Evolutionary conservation across 2,329 filamentous ascomycete genomes (phyloP).

Genomic region (Neonectria ditissima): DNA sequence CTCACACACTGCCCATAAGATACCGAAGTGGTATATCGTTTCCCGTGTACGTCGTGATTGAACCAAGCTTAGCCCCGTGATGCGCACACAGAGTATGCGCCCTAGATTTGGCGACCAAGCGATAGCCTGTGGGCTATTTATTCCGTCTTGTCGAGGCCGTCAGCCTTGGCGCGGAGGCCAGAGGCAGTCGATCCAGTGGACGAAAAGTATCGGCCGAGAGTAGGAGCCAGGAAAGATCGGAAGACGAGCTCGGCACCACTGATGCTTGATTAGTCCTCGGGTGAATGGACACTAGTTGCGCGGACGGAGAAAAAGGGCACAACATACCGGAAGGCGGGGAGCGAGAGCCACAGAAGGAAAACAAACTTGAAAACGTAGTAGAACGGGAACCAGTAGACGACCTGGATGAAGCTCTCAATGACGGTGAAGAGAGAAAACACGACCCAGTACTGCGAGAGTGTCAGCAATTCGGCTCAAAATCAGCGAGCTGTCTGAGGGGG

Average conservation of each 20-base stretch:
- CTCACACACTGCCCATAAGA: constrained; percentile 24
- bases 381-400: constrained; percentile 97
- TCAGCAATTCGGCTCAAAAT: constrained; percentile 48
- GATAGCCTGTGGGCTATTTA: constrained; percentile 54
- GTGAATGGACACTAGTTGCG: constrained; percentile 21
- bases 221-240: constrained; percentile 92
- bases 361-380: constrained; percentile 99
- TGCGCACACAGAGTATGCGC: constrained; percentile 27
- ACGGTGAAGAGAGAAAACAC: constrained; percentile 86
- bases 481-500: constrained; percentile 15
- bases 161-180: constrained; percentile 89
- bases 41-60: constrained; percentile 33
- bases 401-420: constrained; percentile 83
- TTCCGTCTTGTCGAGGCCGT: constrained; percentile 78
- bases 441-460: constrained; percentile 80
- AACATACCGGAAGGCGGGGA: constrained; percentile 90
- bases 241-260: constrained; percentile 97
- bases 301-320: constrained; percentile 9
- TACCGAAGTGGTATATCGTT: constrained; percentile 26
- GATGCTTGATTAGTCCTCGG: constrained; percentile 34
- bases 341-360: constrained; percentile 96
- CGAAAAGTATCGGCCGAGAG: constrained; percentile 92
- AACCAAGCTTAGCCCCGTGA: constrained; percentile 40
- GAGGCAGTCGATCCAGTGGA: constrained; percentile 77
- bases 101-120: constrained; percentile 43